A percentile compares a stretch with the other conserved stretches of the same genome.
These are phyloP conservation scores for Skeletonema grethae DNA, from an alignment of 108 stramenopile species.

Conservation along the genomic window DNA sequence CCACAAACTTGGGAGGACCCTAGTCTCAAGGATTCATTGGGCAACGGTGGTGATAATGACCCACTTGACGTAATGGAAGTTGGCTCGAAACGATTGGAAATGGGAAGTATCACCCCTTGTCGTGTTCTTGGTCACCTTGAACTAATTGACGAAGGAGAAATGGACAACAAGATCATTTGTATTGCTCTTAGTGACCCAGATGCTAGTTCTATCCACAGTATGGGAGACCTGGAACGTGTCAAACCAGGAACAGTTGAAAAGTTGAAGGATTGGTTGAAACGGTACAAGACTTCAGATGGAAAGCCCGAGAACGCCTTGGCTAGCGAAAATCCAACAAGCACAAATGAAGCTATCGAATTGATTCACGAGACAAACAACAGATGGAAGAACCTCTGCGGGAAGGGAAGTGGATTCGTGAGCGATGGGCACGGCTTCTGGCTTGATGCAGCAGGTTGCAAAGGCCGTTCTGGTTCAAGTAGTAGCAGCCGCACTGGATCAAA, in stretches of 20 bases:
- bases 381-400: slow-evolving; percentile 84
- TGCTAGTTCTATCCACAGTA: slow-evolving; percentile 56
- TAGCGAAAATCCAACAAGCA: slow-evolving; percentile 74
- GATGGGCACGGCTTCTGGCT: slow-evolving; percentile 73
- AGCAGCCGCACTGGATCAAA: slow-evolving; percentile 2
- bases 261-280: slow-evolving; percentile 94
- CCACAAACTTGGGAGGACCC: slow-evolving; percentile 99
- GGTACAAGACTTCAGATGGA: slow-evolving; percentile 97
- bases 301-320: slow-evolving; percentile 92
- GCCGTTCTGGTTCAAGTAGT: slow-evolving; percentile 2
- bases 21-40: slow-evolving; percentile 56
- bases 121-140: slow-evolving; percentile 95
- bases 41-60: slow-evolving; percentile 97
- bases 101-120: slow-evolving; percentile 92
- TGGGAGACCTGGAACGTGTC: slow-evolving; percentile 85
- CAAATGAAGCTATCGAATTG: slow-evolving; percentile 68
- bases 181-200: slow-evolving; percentile 82
- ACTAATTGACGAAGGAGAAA: slow-evolving; percentile 97
- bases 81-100: slow-evolving; percentile 77
- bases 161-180: slow-evolving; percentile 96
- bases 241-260: slow-evolving; percentile 83
- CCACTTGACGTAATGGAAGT: slow-evolving; percentile 98
- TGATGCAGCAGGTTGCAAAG: slow-evolving; percentile 72
- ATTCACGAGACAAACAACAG: slow-evolving; percentile 77
- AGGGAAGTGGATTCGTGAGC: slow-evolving; percentile 61